phyloP scores from a whole-genome alignment of 2,329 filamentous ascomycete genomes.

The Alternaria sp. region DNA sequence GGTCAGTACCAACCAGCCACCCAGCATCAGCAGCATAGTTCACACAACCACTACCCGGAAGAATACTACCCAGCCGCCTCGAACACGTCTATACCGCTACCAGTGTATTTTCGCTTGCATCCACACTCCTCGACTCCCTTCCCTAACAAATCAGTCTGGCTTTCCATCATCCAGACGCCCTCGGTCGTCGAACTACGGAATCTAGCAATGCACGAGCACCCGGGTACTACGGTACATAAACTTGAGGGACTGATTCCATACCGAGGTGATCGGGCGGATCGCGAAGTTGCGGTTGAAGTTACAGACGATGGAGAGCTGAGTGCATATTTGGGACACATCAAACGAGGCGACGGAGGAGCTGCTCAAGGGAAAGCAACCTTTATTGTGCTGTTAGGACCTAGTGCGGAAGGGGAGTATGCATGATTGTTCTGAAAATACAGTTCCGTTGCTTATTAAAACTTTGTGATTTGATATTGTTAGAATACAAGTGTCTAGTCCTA shows the following conservation, averaged over 20 bases:
- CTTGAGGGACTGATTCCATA: slow-evolving; percentile 73
- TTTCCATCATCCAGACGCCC: slow-evolving; percentile 67
- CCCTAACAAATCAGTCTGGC: slow-evolving; percentile 66
- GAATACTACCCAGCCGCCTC: slow-evolving; percentile 14
- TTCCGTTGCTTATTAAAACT: neutral
- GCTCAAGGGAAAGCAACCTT: slow-evolving; percentile 66
- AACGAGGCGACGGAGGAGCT: slow-evolving; percentile 20
- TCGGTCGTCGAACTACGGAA: slow-evolving; percentile 71
- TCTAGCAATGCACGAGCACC: slow-evolving; percentile 69
- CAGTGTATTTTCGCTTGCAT: slow-evolving; percentile 22
- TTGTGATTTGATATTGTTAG: neutral
- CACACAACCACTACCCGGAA: slow-evolving; percentile 12
- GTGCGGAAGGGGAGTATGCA: neutral
- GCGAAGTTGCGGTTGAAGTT: slow-evolving; percentile 71
- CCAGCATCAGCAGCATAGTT: slow-evolving; percentile 9
- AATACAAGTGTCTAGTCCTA: neutral
- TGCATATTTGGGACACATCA: slow-evolving; percentile 73
- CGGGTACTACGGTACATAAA: slow-evolving; percentile 65
- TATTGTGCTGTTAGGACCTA: slow-evolving; percentile 47
- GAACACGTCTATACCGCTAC: neutral
- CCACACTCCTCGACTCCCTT: slow-evolving; percentile 63
- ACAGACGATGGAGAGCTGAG: slow-evolving; percentile 76
- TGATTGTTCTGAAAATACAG: neutral
- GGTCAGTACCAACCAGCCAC: slow-evolving; percentile 45
- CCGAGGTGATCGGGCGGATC: slow-evolving; percentile 50